These are phyloP conservation scores for Lumnitzera littorea DNA, from an alignment of 345 rosid genomes.

Conservation along the genomic window DNA sequence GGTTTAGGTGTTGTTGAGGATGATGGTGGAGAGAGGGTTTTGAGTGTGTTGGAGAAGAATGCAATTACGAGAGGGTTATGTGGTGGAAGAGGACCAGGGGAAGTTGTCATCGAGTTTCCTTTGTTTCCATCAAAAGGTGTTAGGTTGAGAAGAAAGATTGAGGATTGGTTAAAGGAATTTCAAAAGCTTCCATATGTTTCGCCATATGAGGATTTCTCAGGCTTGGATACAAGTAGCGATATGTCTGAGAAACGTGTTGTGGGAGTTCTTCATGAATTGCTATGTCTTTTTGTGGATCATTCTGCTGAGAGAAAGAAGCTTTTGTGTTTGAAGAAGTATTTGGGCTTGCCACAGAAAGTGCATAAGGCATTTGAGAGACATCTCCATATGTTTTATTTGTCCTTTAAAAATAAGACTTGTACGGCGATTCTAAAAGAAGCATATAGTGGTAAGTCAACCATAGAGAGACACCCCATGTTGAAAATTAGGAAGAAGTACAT, in stretches of 20 bases:
- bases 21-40: conserved; percentile 18
- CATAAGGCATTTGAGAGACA: conserved; percentile 93
- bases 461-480: conserved; percentile 57
- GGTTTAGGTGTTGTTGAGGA: conserved; percentile 40
- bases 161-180: conserved; percentile 61
- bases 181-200: conserved; percentile 70
- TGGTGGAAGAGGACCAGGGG: conserved; percentile 25
- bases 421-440: conserved; percentile 80
- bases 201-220: conserved; percentile 63
- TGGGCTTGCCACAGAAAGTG: conserved; percentile 64
- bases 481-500: conserved; percentile 55
- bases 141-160: conserved; percentile 63
- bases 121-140: conserved; percentile 74
- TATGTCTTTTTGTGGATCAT: conserved; percentile 76
- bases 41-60: conserved; percentile 60
- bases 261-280: conserved; percentile 81
- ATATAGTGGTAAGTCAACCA: conserved; percentile 33
- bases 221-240: conserved; percentile 61
- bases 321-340: conserved; percentile 62
- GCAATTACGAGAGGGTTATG: conserved; percentile 36
- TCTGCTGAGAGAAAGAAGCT: conserved; percentile 73
- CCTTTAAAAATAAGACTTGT: conserved; percentile 63
- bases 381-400: conserved; percentile 70
- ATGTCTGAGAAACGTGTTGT: conserved; percentile 79
- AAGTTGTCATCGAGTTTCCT: conserved; percentile 49